Conservation (phyloP, 805 yeast genomes). For the Jamesozyma hellenica region DNA sequence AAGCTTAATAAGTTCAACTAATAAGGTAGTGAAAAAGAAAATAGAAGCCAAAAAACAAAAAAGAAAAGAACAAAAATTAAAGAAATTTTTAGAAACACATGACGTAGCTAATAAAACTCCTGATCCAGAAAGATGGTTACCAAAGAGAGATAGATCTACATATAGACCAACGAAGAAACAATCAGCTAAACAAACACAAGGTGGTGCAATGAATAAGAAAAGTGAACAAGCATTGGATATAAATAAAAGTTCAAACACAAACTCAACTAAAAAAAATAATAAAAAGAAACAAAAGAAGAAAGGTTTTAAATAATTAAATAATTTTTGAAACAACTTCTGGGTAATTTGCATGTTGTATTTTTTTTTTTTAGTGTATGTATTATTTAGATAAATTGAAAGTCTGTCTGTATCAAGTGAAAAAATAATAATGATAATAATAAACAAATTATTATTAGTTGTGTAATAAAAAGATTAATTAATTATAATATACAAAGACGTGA, state of each 20-base stretch:
- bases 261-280: conserved; percentile 2
- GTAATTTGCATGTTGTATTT: too few relatives aligned
- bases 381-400: too few relatives aligned
- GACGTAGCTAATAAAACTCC: conserved; percentile 25
- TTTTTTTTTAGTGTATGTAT: too few relatives aligned
- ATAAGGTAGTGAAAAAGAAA: conserved; percentile 24
- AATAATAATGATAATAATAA: too few relatives aligned
- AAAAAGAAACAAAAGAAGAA: conserved; percentile 16
- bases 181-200: conserved; percentile 46
- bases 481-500: too few relatives aligned
- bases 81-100: conserved; percentile 14
- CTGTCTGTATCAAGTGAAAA: too few relatives aligned
- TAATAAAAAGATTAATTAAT: too few relatives aligned
- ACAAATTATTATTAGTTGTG: too few relatives aligned
- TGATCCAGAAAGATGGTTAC: conserved; percentile 85
- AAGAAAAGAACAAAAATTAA: conserved; percentile 14
- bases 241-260: conserved; percentile 11
- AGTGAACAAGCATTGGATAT: conserved; percentile 27
- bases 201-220: conserved; percentile 42
- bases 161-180: conserved; percentile 66
- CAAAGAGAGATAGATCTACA: conserved; percentile 72
- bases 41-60: conserved; percentile 16
- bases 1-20: conserved; percentile 9
- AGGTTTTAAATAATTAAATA: conserved; percentile 12
- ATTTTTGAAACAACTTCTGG: too few relatives aligned